A percentile compares a stretch with the other conserved stretches of the same genome.
Evolutionary conservation across 2,329 filamentous ascomycete genomes (phyloP).

Genomic region (Moelleriella libera): DNA sequence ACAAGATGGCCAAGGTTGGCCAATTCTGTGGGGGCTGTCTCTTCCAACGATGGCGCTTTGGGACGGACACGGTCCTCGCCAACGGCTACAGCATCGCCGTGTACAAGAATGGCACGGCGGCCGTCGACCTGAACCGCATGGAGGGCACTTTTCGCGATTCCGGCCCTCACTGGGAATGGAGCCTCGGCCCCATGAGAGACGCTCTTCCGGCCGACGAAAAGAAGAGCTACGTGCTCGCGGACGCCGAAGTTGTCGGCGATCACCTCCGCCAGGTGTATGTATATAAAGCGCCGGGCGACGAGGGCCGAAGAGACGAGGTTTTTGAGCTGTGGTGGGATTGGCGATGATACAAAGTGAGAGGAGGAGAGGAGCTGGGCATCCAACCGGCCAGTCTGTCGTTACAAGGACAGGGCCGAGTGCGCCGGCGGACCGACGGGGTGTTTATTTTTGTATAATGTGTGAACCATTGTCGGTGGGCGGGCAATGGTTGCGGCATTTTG

Average conservation of each 20-base stretch:
- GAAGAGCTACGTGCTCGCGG: conserved; percentile 34
- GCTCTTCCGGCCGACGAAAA: conserved; percentile 25
- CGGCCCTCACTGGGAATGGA: conserved; percentile 32
- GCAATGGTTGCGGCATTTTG: too few relatives aligned
- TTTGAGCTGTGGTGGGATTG: conserved; percentile 33
- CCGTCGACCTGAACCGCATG: conserved; percentile 27
- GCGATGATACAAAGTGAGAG: background rate
- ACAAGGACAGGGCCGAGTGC: too few relatives aligned
- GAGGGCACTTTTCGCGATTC: conserved; percentile 31
- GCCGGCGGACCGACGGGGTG: too few relatives aligned
- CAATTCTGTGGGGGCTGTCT: conserved; percentile 43
- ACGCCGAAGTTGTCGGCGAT: conserved; percentile 26
- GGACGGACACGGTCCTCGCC: conserved; percentile 32
- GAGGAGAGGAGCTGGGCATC: background rate
- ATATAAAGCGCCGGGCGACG: conserved; percentile 19
- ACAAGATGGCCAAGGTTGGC: conserved; percentile 7
- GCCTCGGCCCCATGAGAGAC: conserved; percentile 35
- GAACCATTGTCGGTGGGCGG: too few relatives aligned
- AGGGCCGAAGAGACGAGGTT: conserved; percentile 29
- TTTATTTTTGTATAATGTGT: too few relatives aligned
- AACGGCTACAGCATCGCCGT: conserved; percentile 44
- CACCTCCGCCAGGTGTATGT: conserved; percentile 42
- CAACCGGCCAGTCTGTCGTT: background rate
- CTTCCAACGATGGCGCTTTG: conserved; percentile 39
- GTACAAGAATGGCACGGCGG: conserved; percentile 26